These are phyloP conservation scores for Loxodes magnus DNA, from an alignment of 73 alveolate genomes.

Conservation along the genomic window DNA sequence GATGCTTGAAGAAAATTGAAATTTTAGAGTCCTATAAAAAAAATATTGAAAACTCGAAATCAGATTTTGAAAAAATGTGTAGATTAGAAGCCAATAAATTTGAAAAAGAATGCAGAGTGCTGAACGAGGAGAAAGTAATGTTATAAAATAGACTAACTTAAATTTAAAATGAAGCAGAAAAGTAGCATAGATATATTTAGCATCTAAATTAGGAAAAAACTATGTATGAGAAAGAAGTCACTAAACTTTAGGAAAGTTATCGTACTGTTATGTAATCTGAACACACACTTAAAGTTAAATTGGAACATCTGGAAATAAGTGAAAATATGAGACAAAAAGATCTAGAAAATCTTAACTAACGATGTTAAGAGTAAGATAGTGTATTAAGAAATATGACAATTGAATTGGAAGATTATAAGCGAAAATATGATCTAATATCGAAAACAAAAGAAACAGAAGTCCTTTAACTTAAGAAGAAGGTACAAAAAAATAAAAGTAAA, in stretches of 20 bases:
- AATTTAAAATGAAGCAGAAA: not conserved
- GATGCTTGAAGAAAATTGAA: conserved; percentile 28
- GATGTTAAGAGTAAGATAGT: too few relatives aligned
- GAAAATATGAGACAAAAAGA: too few relatives aligned
- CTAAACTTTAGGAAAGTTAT: not conserved
- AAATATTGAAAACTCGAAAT: conserved; percentile 18
- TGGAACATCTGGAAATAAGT: too few relatives aligned
- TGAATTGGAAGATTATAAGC: too few relatives aligned
- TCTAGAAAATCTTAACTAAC: too few relatives aligned
- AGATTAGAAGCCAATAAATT: conserved; percentile 22
- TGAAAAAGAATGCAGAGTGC: conserved; percentile 17
- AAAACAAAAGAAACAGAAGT: too few relatives aligned
- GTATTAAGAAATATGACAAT: too few relatives aligned
- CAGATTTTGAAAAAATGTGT: conserved; percentile 3
- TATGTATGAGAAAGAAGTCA: conserved; percentile 3
- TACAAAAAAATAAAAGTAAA: too few relatives aligned
- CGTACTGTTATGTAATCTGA: not conserved
- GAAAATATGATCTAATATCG: too few relatives aligned
- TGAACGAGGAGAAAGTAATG: conserved; percentile 30
- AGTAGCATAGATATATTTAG: not conserved
- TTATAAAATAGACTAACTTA: conserved; percentile 6
- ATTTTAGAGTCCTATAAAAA: conserved; percentile 14
- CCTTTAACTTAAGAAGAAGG: too few relatives aligned
- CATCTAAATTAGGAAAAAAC: conserved; percentile 1
- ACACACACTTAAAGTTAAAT: too few relatives aligned